These are phyloP conservation scores for Boletales sp. DNA, from an alignment of 768 basidiomycete genomes.

Conservation along the genomic window DNA sequence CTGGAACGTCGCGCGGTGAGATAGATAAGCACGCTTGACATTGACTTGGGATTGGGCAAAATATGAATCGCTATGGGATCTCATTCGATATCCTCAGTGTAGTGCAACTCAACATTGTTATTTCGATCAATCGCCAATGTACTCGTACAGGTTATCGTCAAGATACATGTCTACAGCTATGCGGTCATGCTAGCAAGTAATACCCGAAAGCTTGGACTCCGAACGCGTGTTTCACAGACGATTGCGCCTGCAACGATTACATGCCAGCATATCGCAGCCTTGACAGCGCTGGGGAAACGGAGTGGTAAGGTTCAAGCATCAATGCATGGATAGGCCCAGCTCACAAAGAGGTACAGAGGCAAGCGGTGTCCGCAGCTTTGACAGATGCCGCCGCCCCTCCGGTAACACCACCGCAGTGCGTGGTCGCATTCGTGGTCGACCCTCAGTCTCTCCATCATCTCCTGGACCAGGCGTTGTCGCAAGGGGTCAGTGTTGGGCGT, in stretches of 20 bases:
- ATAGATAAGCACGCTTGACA: too few species aligned
- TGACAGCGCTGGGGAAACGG: slow-evolving; percentile 28
- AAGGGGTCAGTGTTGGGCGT: background rate
- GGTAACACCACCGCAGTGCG: slow-evolving; percentile 40
- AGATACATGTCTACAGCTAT: too few species aligned
- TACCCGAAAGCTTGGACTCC: too few species aligned
- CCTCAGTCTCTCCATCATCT: slow-evolving; percentile 39
- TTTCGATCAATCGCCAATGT: too few species aligned
- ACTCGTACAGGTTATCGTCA: too few species aligned
- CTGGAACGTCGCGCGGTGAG: too few species aligned
- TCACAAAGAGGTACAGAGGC: slow-evolving; percentile 47
- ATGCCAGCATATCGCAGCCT: slow-evolving; percentile 32
- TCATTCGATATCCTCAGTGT: too few species aligned
- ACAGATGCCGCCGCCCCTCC: slow-evolving; percentile 42
- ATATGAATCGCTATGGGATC: too few species aligned
- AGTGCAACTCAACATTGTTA: too few species aligned
- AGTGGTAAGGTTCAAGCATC: background rate
- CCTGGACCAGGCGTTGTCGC: slow-evolving; percentile 23
- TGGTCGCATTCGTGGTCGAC: slow-evolving; percentile 52
- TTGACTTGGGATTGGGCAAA: too few species aligned
- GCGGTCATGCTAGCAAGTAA: too few species aligned
- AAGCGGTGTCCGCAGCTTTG: slow-evolving; percentile 43
- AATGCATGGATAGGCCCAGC: slow-evolving; percentile 11
- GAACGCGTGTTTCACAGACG: slow-evolving; percentile 20
- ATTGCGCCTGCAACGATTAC: slow-evolving; percentile 36